Evolutionary conservation across 2,329 filamentous ascomycete genomes (phyloP).

Genomic region (Aureobasidium uvarum): DNA sequence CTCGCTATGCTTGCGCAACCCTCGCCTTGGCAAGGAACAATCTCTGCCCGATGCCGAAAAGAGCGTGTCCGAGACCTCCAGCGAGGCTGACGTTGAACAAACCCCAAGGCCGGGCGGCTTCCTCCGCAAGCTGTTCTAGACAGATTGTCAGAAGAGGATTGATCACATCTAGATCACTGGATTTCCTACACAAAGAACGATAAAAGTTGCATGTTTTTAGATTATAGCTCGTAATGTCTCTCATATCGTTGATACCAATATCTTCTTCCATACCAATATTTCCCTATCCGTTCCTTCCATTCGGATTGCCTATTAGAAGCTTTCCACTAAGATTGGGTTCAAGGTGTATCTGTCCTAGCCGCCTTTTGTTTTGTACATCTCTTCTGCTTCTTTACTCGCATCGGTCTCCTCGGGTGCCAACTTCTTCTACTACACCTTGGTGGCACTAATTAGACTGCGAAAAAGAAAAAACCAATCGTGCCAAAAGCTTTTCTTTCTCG

Average conservation of each 20-base stretch:
- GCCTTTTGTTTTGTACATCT: too few relatives aligned
- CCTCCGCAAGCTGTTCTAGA: conserved; percentile 8
- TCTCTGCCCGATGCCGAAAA: conserved; percentile 46
- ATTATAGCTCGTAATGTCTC: neutral
- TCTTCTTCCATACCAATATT: neutral
- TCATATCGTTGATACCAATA: neutral
- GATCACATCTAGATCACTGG: neutral
- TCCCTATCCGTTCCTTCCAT: neutral
- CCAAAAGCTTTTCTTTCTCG: too few relatives aligned
- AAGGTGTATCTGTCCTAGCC: too few relatives aligned
- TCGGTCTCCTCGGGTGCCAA: too few relatives aligned
- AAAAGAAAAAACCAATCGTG: too few relatives aligned
- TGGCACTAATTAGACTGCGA: too few relatives aligned
- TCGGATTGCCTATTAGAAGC: neutral
- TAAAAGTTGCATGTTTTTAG: conserved; percentile 5
- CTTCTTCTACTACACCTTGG: too few relatives aligned
- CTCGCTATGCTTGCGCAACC: conserved; percentile 48
- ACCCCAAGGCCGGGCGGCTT: neutral
- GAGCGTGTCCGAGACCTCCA: conserved; percentile 36
- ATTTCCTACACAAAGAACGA: neutral
- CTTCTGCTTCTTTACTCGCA: too few relatives aligned
- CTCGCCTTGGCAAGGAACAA: conserved; percentile 48
- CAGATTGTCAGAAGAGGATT: neutral
- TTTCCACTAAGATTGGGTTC: too few relatives aligned
- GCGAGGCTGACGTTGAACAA: neutral